Percentiles rank a stretch among this genome's conserved stretches.
Conservation (phyloP, 2,329 filamentous ascomycete genomes). For the Cladorrhinum sp. region DNA sequence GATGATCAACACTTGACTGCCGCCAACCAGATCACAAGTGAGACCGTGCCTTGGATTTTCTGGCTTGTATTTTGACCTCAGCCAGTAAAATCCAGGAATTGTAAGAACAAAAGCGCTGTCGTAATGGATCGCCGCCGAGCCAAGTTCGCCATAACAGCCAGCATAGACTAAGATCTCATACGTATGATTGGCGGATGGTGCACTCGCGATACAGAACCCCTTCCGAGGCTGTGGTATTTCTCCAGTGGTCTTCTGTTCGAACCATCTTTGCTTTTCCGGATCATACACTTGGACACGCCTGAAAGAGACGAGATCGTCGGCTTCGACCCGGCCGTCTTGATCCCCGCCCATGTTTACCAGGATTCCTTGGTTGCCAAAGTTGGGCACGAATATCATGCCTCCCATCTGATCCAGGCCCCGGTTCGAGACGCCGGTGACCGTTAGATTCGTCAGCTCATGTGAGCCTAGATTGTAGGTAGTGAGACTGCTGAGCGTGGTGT, state of each 20-base stretch:
- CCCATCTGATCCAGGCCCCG: neutral
- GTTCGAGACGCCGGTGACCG: neutral
- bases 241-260: slow-evolving; percentile 25
- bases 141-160: slow-evolving; percentile 24
- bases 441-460: slow-evolving; percentile 4
- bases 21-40: slow-evolving; percentile 32
- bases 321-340: neutral
- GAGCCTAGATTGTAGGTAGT: slow-evolving; percentile 19
- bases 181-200: slow-evolving; percentile 23
- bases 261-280: slow-evolving; percentile 17
- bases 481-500: slow-evolving; percentile 3
- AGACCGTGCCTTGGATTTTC: slow-evolving; percentile 24
- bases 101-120: slow-evolving; percentile 28
- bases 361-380: slow-evolving; percentile 23
- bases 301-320: slow-evolving; percentile 13
- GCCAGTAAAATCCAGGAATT: slow-evolving; percentile 28
- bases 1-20: slow-evolving; percentile 40
- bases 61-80: slow-evolving; percentile 23
- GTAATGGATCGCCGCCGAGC: slow-evolving; percentile 17
- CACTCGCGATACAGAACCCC: slow-evolving; percentile 27
- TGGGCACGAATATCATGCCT: slow-evolving; percentile 19
- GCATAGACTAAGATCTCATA: slow-evolving; percentile 28
- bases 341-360: slow-evolving; percentile 20
- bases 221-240: slow-evolving; percentile 17
- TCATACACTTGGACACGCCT: slow-evolving; percentile 22